Base-by-base conservation (phyloP, 257 asterid genomes). In the Jacaranda copaia region DNA sequence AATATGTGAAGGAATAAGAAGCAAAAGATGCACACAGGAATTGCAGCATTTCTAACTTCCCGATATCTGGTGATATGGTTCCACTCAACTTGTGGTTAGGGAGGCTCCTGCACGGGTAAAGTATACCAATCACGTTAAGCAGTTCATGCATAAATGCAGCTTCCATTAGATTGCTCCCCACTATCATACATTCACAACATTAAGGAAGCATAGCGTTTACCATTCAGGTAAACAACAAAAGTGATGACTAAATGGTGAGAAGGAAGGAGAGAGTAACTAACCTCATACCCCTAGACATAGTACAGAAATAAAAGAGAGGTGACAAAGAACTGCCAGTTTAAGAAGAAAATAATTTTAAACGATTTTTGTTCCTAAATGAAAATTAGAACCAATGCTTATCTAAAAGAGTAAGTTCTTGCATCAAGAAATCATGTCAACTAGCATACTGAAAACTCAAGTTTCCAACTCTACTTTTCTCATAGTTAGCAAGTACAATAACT, bases 31-130 rank as follows among this genome's bases (percentile, higher is more conserved):
- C 96, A 73, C 89, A 95, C 99, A 95, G 89, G 81, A 93, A 89
- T 79, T 87, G 96, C 86, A 95, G 83, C 81, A 70, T 85, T 53
- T 88, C 97, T 70, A 93, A 90, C 91, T 91, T 95, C 81, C 98
- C 97, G 49, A 95, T 84, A 56, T 93, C 99, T 58, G 95, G 81
- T 51, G 98, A 85, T 72, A 95, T 82, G 65, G 95, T 89, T 68
- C 99, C 99, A 81, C 96, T 93, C 86, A 93, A 70, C 85, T 72
- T 91, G 91, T 93, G 99, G 84, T 92, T 87, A 59, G 98, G 85
- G 60, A 95, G 97, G 84, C 90, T 95, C 94, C 99, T 95, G 94
- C 79, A 83, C 68, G 77, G 84, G 70, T 66, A 75, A 63, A 64
- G 53, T 11, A 67, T 60, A 64, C 61, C 25, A 69, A 68, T 68